Evolutionary conservation across 306 rosid genomes (phyloP).

Genomic region (Cucumis hystrix): DNA sequence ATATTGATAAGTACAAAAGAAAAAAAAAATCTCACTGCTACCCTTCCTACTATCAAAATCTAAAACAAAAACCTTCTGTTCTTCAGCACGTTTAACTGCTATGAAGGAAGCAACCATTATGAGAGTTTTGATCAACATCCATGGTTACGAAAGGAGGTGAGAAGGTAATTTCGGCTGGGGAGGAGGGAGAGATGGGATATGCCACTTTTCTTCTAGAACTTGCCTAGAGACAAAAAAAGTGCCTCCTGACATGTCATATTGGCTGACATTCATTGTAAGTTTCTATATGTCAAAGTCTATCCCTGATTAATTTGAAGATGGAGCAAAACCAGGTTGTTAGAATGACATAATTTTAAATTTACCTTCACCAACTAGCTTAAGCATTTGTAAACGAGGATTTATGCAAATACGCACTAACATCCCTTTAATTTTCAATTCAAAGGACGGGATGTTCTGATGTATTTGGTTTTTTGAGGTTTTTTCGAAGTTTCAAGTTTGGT

Average conservation of each 20-base stretch:
- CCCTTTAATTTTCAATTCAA: neutral
- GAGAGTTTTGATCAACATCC: neutral
- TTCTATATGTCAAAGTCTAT: neutral
- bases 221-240: neutral
- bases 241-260: neutral
- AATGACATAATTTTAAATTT: too few relatives aligned
- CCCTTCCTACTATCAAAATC: neutral
- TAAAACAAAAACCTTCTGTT: neutral
- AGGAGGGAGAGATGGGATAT: neutral
- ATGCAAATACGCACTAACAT: neutral
- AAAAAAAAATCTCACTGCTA: neutral
- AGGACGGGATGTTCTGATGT: neutral
- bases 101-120: neutral
- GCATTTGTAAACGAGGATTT: neutral
- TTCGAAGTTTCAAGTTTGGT: too few relatives aligned
- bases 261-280: neutral
- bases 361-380: too few relatives aligned
- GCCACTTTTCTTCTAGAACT: neutral
- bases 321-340: neutral
- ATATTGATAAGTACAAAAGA: neutral
- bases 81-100: neutral
- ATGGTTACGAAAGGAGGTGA: neutral
- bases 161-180: neutral
- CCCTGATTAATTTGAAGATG: neutral
- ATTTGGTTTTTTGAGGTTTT: neutral